phyloP scores from a whole-genome alignment of 306 rosid species.

The Inga oerstediana region DNA sequence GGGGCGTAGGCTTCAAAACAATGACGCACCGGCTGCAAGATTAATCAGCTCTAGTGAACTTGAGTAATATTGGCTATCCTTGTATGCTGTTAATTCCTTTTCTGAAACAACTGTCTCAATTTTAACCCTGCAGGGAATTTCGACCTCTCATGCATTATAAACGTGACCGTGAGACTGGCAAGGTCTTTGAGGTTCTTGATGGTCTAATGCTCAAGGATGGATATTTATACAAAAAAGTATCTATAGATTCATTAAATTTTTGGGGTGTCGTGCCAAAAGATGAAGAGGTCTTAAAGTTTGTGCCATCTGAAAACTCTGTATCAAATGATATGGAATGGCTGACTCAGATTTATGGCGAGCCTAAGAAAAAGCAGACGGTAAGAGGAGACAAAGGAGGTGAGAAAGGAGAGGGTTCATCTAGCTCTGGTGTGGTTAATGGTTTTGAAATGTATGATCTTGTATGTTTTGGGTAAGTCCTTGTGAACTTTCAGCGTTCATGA shows the following conservation, averaged over 20 bases:
- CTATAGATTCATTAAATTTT: constrained; percentile 79
- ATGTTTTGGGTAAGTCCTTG: constrained; percentile 78
- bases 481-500: constrained; percentile 30
- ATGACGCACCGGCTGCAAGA: constrained; percentile 73
- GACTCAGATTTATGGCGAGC: constrained; percentile 80
- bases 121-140: constrained; percentile 63
- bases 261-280: constrained; percentile 85
- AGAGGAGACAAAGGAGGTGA: constrained; percentile 62
- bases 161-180: constrained; percentile 77
- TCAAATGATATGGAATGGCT: constrained; percentile 83
- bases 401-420: constrained; percentile 73
- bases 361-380: constrained; percentile 53
- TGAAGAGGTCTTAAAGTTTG: constrained; percentile 82
- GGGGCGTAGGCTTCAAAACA: constrained; percentile 65
- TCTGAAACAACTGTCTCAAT: constrained; percentile 24
- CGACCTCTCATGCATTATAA: constrained; percentile 80
- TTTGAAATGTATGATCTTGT: constrained; percentile 78
- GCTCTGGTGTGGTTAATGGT: constrained; percentile 46
- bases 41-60: constrained; percentile 90
- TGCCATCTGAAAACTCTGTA: constrained; percentile 61
- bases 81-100: constrained; percentile 7
- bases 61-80: constrained; percentile 59
- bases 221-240: constrained; percentile 76
- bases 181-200: constrained; percentile 69
- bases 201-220: constrained; percentile 88